Evolutionary conservation across 2,329 filamentous ascomycete species (phyloP), one percentile per base, ranked within the genome.

Genomic region (Aspergillus neoniger): DNA sequence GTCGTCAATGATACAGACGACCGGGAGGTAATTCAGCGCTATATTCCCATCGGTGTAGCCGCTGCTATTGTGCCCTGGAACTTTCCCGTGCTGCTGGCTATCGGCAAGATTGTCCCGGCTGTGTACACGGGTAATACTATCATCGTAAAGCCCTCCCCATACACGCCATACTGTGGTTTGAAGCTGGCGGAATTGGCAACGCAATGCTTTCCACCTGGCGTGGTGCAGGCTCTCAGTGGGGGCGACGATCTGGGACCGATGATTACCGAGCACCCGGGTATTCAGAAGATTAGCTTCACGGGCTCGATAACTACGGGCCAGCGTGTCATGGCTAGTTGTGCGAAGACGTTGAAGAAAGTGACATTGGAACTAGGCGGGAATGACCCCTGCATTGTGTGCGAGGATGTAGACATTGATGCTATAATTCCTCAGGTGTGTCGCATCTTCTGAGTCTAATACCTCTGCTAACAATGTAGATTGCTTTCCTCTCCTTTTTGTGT

Each of bases 61-160:
- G 83, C 77, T 12, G 85, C 81, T 60, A 87, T 87, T 65, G 82
- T 83, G 23, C 85, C 85, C 1, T 88, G 86, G 85, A 88, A 88
- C 70, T 87, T 72, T 63, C 76, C 78, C 4, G 60, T 78, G 10
- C 54, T 74, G 19, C 61, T 79, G 21, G 77, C 79, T 12, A 77
- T 79, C 55, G 75, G 82, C 50, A 87, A 87, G 70, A 77, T 84
- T 38, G 76, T 74, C 5, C 76, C 80, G 0, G 78, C 82, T 0
- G 70, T 85, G 3, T 70, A 84, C 23, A 83, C 83, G 0, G 83
- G 82, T 25, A 84, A 84, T 68, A 74, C 77, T n/a, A 74, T 86
- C 19, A 85, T 86, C 64, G 79, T 86, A 62, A 76, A 76, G 56
- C 83, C 85, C 0, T 87, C 85, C 0, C 72, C 72, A 0, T 74